Conservation (phyloP, 2,329 filamentous ascomycete species). For the Colletotrichum sp. region DNA sequence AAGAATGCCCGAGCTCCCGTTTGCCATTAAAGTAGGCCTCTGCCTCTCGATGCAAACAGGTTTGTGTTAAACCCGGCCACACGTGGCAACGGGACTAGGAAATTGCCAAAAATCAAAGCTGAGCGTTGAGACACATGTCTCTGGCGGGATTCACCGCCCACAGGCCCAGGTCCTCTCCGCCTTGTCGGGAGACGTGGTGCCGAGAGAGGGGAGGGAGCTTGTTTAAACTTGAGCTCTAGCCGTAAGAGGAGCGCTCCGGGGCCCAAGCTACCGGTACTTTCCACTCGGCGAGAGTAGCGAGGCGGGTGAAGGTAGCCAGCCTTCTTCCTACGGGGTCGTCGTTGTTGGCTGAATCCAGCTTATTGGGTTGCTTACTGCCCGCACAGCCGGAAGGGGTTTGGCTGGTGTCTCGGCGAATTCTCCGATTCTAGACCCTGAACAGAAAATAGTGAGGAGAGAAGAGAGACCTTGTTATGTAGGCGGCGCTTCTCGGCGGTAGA, state of each 20-base stretch:
- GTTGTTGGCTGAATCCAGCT: background rate
- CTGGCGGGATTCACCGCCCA: background rate
- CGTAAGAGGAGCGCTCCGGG: background rate
- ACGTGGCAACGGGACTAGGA: background rate
- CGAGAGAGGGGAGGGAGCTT: background rate
- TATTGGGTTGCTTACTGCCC: background rate
- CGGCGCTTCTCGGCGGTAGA: background rate
- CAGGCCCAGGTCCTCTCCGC: background rate
- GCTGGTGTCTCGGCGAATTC: background rate
- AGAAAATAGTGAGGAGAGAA: fast-evolving
- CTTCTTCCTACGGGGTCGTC: background rate
- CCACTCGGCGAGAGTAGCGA: background rate
- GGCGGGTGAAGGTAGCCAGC: background rate
- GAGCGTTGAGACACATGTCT: constrained; percentile 3
- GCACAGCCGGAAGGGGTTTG: background rate
- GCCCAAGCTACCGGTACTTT: background rate
- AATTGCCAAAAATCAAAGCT: background rate
- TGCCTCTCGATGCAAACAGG: background rate
- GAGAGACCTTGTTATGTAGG: background rate
- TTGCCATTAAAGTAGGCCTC: background rate
- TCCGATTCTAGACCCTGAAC: background rate
- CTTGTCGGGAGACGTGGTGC: background rate
- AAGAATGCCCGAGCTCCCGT: background rate
- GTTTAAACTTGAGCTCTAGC: background rate
- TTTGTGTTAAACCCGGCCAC: background rate